Base-by-base conservation (phyloP, 1,139 yeast genomes). In the Zygosaccharomyces sapae region DNA sequence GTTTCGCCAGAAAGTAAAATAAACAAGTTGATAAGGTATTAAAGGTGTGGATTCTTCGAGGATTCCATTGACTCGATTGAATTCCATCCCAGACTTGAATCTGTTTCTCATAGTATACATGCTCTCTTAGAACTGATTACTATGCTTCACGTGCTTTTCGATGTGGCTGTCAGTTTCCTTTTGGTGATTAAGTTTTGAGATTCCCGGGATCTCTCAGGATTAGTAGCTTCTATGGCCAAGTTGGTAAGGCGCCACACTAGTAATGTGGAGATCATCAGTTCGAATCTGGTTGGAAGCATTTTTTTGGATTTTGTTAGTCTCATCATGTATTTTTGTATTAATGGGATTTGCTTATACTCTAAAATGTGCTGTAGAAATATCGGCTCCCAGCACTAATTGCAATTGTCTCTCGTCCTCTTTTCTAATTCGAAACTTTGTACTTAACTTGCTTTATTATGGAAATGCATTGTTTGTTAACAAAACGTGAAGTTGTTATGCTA, bases 181-280 rank as follows among this genome's bases (percentile, higher is more conserved):
- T 19, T 19, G 22, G 22, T 19, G 22, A 19, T 19, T 19, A 19
- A 19, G 22, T 19, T 19, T 18, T 12, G 36, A 44, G 19, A 10
- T 30, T 13, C 20, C 9, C 19, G 9, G n/a, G 39, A 20, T 8
- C 16, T 12, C 31, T 4, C 27, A 24, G 30, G 22, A 40, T 7
- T 19, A 19, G 22, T 29, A 50, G 78, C 77, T 75, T 72, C 70
- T 76, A 77, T 79, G 84, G 83, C 87, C 87, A 81, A 82, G 87
- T 81, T 81, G 88, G 87, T 82, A 83, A 82, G 87, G 88, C 88
- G 84, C 85, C 81, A 80, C 87, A 82, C 88, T 82, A 82, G 87
- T 82, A 82, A 82, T 82, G 87, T 80, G 81, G 85, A 82, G 88
- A 82, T 82, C 88, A 81, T 79, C 86, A 81, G 87, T 81, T 81